Evolutionary conservation across 108 stramenopile species (phyloP).

Genomic region (Fragilariopsis cylindrus): DNA sequence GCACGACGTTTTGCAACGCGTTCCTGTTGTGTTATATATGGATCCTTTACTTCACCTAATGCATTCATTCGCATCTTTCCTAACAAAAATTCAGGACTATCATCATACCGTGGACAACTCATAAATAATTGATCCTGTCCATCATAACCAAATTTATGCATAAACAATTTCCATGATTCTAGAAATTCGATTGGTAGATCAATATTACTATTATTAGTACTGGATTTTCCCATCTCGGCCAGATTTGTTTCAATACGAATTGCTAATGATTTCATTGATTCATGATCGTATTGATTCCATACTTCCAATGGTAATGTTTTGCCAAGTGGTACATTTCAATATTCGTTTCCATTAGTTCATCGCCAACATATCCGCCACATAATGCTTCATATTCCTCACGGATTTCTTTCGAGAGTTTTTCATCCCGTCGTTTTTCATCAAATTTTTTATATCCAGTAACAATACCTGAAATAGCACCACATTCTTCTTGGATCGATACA

Average conservation of each 20-base stretch:
- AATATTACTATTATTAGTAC: background rate
- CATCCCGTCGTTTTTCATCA: background rate
- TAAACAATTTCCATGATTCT: background rate
- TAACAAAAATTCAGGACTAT: background rate
- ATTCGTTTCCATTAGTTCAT: slow-evolving; percentile 9
- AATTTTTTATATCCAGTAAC: background rate
- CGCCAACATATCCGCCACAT: slow-evolving; percentile 1
- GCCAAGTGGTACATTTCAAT: background rate
- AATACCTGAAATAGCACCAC: background rate
- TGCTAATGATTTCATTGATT: background rate
- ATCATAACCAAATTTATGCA: slow-evolving; percentile 1
- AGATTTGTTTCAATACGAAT: background rate
- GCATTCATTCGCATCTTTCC: slow-evolving; percentile 3
- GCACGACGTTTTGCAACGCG: background rate
- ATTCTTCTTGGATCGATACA: background rate
- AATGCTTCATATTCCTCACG: background rate
- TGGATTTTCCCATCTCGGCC: background rate
- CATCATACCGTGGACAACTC: slow-evolving; percentile 1
- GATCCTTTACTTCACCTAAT: background rate
- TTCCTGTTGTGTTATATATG: background rate
- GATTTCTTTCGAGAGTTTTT: background rate
- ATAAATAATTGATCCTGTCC: slow-evolving; percentile 9
- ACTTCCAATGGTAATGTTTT: background rate
- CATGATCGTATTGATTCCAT: slow-evolving; percentile 5
- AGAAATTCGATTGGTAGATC: background rate